Conservation (phyloP, 768 basidiomycete genomes). For the Podaxis pistillaris region DNA sequence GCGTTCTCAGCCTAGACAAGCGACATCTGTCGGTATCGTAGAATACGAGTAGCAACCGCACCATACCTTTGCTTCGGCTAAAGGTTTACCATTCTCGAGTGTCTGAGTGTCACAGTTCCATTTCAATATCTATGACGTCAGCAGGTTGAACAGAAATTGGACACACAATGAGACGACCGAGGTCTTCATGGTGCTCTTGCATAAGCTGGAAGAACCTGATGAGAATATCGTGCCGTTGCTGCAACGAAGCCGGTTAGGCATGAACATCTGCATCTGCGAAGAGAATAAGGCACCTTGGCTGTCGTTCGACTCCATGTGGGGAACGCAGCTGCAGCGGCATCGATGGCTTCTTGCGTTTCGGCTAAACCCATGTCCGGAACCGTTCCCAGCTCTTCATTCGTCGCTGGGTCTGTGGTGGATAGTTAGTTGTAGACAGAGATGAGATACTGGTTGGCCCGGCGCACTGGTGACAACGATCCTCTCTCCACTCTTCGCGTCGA, state of each 20-base stretch:
- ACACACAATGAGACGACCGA: slow-evolving; percentile 81
- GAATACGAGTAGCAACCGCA: neutral
- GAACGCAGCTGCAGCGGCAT: slow-evolving; percentile 79
- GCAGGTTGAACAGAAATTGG: neutral
- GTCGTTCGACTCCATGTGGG: slow-evolving; percentile 85
- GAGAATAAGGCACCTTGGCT: slow-evolving; percentile 56
- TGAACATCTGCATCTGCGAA: neutral
- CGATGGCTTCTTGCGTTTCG: slow-evolving; percentile 84
- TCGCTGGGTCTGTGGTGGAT: slow-evolving; percentile 74
- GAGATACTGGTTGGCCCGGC: slow-evolving; percentile 24
- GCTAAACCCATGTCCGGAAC: slow-evolving; percentile 87
- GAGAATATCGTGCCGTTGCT: slow-evolving; percentile 84
- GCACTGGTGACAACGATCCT: slow-evolving; percentile 76
- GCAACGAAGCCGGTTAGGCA: slow-evolving; percentile 7
- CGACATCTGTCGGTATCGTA: slow-evolving; percentile 4
- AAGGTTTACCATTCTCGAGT: slow-evolving; percentile 92
- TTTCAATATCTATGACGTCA: slow-evolving; percentile 25
- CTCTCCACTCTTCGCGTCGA: slow-evolving; percentile 71
- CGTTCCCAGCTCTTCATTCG: slow-evolving; percentile 75
- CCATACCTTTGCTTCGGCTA: slow-evolving; percentile 75
- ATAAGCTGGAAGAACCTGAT: slow-evolving; percentile 77
- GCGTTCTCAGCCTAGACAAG: slow-evolving; percentile 69
- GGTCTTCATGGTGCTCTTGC: slow-evolving; percentile 82
- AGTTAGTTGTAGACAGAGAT: neutral
- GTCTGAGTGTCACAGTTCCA: slow-evolving; percentile 48